A percentile compares a stretch with the other conserved stretches of the same genome.
Evolutionary conservation across 305 asterid species (phyloP).

Genomic region (Caryopteris hybrid): DNA sequence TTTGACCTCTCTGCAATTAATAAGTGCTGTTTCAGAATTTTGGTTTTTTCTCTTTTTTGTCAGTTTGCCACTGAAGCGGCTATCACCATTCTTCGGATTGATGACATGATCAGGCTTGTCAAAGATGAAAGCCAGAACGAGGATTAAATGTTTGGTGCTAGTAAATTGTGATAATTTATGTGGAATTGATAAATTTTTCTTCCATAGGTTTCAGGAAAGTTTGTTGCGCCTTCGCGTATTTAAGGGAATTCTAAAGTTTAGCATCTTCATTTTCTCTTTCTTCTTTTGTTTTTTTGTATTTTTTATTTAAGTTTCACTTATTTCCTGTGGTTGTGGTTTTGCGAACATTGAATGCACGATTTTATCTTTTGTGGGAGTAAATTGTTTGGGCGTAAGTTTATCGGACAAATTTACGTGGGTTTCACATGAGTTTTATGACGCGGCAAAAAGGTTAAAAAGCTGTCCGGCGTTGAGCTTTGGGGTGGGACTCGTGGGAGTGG

Average conservation of each 20-base stretch:
- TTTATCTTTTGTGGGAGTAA: too few species aligned
- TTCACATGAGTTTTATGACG: not conserved
- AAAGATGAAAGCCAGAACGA: constrained; percentile 72
- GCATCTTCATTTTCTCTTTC: too few species aligned
- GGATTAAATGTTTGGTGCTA: not conserved
- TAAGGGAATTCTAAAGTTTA: too few species aligned
- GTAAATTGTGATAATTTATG: not conserved
- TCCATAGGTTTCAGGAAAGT: constrained; percentile 1
- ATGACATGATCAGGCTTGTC: constrained; percentile 85
- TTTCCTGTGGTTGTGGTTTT: not conserved
- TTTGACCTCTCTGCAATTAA: not conserved
- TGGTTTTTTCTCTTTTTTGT: not conserved
- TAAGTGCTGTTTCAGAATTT: not conserved
- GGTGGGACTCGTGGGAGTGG: too few species aligned
- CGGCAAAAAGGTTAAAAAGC: too few species aligned
- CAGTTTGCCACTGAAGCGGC: constrained; percentile 98
- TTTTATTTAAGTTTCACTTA: too few species aligned
- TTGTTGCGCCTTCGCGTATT: too few species aligned
- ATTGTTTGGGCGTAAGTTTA: not conserved
- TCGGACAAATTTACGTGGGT: not conserved
- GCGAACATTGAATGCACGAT: not conserved
- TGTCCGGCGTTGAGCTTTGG: too few species aligned
- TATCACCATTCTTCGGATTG: constrained; percentile 85
- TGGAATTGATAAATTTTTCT: not conserved
- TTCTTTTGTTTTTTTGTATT: not conserved